A percentile compares a stretch with the other conserved stretches of the same genome.
These are phyloP conservation scores for Penicillium paradoxum DNA, from an alignment of 495 filamentous ascomycete genomes.

Conservation along the genomic window DNA sequence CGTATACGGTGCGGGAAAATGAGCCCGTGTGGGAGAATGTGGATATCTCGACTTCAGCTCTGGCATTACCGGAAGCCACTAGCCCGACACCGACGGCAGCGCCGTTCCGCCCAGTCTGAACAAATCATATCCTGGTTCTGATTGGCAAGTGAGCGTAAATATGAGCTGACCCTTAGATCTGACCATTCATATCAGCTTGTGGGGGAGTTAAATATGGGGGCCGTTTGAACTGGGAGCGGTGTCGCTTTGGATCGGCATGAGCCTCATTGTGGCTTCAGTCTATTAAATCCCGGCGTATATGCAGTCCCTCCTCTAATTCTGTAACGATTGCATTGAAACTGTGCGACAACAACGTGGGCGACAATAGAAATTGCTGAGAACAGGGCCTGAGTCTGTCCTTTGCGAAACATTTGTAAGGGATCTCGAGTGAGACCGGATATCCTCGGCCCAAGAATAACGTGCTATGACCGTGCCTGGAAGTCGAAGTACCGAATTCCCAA, in stretches of 20 bases:
- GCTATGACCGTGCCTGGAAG: not conserved
- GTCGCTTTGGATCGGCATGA: slow-evolving; percentile 13
- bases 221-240: slow-evolving; percentile 22
- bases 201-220: not conserved
- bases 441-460: not conserved
- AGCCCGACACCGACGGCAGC: slow-evolving; percentile 26
- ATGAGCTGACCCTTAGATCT: slow-evolving; percentile 10
- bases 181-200: slow-evolving; percentile 11
- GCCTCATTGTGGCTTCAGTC: slow-evolving; percentile 6
- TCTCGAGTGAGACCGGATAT: not conserved
- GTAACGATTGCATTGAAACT: not conserved
- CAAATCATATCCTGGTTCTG: not conserved
- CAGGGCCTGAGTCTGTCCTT: not conserved
- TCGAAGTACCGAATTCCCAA: not conserved
- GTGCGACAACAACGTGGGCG: not conserved
- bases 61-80: not conserved
- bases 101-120: slow-evolving; percentile 12
- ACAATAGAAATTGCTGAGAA: not conserved
- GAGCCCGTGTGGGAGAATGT: not conserved
- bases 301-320: not conserved
- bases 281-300: not conserved
- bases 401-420: too few relatives aligned
- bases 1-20: not conserved
- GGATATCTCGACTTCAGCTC: not conserved
- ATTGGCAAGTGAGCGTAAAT: slow-evolving; percentile 12